Base-by-base conservation (phyloP, 129 eudicot genomes). In the Flaveria trinervia region DNA sequence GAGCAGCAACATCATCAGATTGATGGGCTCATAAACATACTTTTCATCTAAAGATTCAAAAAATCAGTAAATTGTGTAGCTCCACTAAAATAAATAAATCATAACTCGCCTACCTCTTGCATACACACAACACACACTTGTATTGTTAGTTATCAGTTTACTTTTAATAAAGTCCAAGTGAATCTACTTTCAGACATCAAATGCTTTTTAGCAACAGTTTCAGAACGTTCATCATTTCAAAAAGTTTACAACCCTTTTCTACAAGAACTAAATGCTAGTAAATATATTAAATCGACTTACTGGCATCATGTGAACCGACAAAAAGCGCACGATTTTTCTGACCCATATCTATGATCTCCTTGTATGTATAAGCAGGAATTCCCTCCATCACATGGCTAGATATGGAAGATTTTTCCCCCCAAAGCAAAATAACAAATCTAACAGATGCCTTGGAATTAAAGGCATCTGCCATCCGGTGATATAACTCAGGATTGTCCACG, bases 401-500 rank as follows among this genome's bases (percentile, higher is more conserved):
- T 46, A 91, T 56, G 73, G 81, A 65, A 64, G 97, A 87, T 77
- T 86, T 91, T 48, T 94, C 97, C 18, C 96, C 99, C 99, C 99
- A 94, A 9, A 94, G 87, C 74, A 94, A 56, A 49, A 94, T 83
- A 23, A 87, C 68, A 81, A 91, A 94, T 80, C 86, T 89, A 70
- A 86, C 61, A 65, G 92, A 59, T 77, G 87, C 93, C 65, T 71
- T 85, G 13, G 97, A 71, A 41, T 25, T 54, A 74, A 94, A 84
- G 75, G 76, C 65, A 33, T 85, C 88, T 75, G 82, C 84, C 65
- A 94, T 82, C 36, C 86, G 92, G 66, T 83, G 84, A 82, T 81
- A 89, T 86, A 94, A 71, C 82, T 85, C 92, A 73, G 99, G 94
- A 85, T 83, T 88, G 77, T 94, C 99, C 87, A 91, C 89, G 33